Evolutionary conservation across 352 stramenopile species (phyloP).

Genomic region (Globisporangium takayamanum): DNA sequence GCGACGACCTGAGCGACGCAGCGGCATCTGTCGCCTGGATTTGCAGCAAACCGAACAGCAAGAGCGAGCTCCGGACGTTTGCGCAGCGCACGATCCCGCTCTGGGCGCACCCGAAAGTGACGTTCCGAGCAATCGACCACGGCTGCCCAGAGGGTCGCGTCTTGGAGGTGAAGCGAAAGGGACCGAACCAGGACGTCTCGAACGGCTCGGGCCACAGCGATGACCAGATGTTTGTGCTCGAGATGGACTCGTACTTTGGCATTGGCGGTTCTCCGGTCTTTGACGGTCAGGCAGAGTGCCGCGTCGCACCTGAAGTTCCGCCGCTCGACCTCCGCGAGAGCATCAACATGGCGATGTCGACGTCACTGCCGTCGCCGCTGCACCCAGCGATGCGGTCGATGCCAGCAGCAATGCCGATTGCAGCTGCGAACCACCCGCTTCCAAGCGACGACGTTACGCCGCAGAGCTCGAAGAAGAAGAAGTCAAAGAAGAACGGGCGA

Average conservation of each 20-base stretch:
- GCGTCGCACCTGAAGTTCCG: constrained; percentile 33
- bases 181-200: constrained; percentile 32
- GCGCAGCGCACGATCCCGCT: constrained; percentile 52
- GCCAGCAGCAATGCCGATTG: neutral
- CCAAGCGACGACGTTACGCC: neutral
- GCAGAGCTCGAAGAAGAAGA: constrained; percentile 28
- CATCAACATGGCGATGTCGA: constrained; percentile 79
- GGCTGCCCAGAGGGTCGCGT: constrained; percentile 44
- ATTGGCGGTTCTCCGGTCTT: constrained; percentile 77
- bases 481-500: constrained; percentile 22
- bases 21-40: neutral
- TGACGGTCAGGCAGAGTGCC: constrained; percentile 31
- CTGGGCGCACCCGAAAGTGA: constrained; percentile 74
- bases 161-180: constrained; percentile 72
- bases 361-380: constrained; percentile 39
- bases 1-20: constrained; percentile 7
- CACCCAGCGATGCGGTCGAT: constrained; percentile 4
- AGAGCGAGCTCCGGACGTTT: constrained; percentile 67
- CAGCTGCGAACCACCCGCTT: neutral
- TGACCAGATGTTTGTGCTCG: constrained; percentile 76
- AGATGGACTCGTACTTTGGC: constrained; percentile 86
- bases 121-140: constrained; percentile 48
- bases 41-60: constrained; percentile 21
- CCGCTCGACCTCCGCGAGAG: constrained; percentile 57
- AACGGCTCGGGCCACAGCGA: constrained; percentile 41